These are phyloP conservation scores for Dendrobium huoshanense DNA, from an alignment of 106 monocot genomes.

Conservation along the genomic window DNA sequence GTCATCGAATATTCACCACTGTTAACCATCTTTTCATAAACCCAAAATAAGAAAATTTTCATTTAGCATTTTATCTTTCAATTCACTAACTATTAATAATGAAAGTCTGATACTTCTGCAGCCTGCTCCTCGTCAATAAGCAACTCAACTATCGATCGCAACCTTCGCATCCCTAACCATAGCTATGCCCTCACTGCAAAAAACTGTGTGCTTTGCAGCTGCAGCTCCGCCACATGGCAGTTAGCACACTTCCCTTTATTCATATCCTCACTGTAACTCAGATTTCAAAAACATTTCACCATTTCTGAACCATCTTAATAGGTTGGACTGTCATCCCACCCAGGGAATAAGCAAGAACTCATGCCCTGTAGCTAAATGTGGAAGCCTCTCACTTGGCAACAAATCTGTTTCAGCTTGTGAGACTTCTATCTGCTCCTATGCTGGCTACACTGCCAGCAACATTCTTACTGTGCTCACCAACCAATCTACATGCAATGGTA, in stretches of 20 bases:
- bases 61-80: background rate
- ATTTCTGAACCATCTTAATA: background rate
- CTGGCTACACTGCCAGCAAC: slow-evolving; percentile 42
- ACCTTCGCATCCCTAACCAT: slow-evolving; percentile 32
- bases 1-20: background rate
- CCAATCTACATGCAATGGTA: slow-evolving; percentile 18
- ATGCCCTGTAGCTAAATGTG: slow-evolving; percentile 38
- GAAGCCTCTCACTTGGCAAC: slow-evolving; percentile 29
- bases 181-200: slow-evolving; percentile 45
- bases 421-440: slow-evolving; percentile 24
- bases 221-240: slow-evolving; percentile 36
- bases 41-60: background rate
- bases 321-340: slow-evolving; percentile 27
- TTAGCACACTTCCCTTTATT: slow-evolving; percentile 7
- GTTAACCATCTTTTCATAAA: background rate
- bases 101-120: background rate
- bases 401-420: slow-evolving; percentile 25
- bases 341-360: slow-evolving; percentile 26
- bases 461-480: slow-evolving; percentile 18
- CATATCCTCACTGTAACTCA: background rate
- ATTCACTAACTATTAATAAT: background rate
- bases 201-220: slow-evolving; percentile 38
- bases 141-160: slow-evolving; percentile 19
- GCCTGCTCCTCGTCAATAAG: slow-evolving; percentile 45
- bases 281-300: background rate